Conservation (phyloP, 306 rosid genomes). For the Cucurbita moschata region DNA sequence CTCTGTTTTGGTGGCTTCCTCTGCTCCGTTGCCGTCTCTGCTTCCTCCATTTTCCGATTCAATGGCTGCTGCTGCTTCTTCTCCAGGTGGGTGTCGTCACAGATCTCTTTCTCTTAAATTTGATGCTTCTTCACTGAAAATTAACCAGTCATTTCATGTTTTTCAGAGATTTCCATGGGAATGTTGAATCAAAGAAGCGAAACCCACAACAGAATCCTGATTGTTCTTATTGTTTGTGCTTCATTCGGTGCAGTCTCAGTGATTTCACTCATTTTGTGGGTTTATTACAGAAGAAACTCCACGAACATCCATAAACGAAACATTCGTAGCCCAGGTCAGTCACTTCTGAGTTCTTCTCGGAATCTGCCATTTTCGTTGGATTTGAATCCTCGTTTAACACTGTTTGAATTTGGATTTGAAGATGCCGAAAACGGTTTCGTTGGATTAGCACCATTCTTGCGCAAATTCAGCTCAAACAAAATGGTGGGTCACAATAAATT, state of each 20-base stretch:
- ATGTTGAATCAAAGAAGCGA: slow-evolving; percentile 23
- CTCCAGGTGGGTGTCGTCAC: slow-evolving; percentile 36
- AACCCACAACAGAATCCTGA: slow-evolving; percentile 42
- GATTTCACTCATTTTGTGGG: slow-evolving; percentile 36
- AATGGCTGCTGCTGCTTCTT: slow-evolving; percentile 30
- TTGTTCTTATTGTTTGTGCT: slow-evolving; percentile 31
- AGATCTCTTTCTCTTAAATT: neutral
- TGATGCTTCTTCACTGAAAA: neutral
- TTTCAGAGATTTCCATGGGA: slow-evolving; percentile 32
- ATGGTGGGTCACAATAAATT: slow-evolving; percentile 40
- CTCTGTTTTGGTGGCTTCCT: slow-evolving; percentile 32
- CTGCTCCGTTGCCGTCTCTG: slow-evolving; percentile 27
- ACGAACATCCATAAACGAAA: slow-evolving; percentile 25
- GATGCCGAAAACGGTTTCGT: slow-evolving; percentile 61
- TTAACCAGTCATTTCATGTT: neutral
- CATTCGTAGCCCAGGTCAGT: slow-evolving; percentile 31
- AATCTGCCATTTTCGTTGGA: neutral
- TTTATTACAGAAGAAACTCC: slow-evolving; percentile 26
- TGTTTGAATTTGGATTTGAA: slow-evolving; percentile 7
- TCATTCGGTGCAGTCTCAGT: slow-evolving; percentile 29
- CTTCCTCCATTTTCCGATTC: slow-evolving; percentile 22
- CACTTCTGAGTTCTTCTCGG: neutral
- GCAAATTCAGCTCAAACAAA: slow-evolving; percentile 40
- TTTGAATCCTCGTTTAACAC: neutral
- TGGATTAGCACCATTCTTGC: slow-evolving; percentile 26